A percentile compares a stretch with the other conserved stretches of the same genome.
These are phyloP conservation scores for Babesia gibsoni DNA, from an alignment of 169 alveolate species.

Conservation along the genomic window DNA sequence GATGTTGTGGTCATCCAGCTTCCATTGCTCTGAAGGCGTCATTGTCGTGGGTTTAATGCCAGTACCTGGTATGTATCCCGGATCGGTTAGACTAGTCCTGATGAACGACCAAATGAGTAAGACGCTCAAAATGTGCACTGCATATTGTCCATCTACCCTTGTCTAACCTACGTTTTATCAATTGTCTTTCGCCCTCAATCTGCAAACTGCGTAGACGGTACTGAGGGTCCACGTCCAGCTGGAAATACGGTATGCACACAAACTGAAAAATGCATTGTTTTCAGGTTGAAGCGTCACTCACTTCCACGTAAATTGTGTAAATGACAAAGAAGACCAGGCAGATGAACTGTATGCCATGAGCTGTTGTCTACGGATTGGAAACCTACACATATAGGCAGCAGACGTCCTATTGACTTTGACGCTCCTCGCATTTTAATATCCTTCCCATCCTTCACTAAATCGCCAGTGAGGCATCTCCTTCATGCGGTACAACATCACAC, in stretches of 20 bases:
- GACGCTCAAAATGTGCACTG: constrained; percentile 42
- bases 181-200: constrained; percentile 11
- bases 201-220: constrained; percentile 17
- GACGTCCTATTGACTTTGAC: constrained; percentile 16
- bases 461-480: too few relatives aligned
- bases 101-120: constrained; percentile 57
- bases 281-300: neutral
- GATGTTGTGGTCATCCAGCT: constrained; percentile 14
- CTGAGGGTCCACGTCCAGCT: constrained; percentile 48
- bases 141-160: neutral
- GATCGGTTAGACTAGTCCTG: constrained; percentile 52
- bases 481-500: too few relatives aligned
- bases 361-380: neutral
- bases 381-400: constrained; percentile 57
- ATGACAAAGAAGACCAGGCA: constrained; percentile 54
- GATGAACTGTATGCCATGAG: constrained; percentile 40
- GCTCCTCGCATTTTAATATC: constrained; percentile 22
- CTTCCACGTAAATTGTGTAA: constrained; percentile 58
- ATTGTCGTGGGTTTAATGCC: neutral
- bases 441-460: too few relatives aligned
- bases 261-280: neutral
- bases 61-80: constrained; percentile 61
- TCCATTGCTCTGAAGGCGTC: constrained; percentile 33
- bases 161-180: constrained; percentile 23
- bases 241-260: constrained; percentile 54